Conservation (phyloP, 31 red algal genomes). For the Odonthalia washingtoniensis region DNA sequence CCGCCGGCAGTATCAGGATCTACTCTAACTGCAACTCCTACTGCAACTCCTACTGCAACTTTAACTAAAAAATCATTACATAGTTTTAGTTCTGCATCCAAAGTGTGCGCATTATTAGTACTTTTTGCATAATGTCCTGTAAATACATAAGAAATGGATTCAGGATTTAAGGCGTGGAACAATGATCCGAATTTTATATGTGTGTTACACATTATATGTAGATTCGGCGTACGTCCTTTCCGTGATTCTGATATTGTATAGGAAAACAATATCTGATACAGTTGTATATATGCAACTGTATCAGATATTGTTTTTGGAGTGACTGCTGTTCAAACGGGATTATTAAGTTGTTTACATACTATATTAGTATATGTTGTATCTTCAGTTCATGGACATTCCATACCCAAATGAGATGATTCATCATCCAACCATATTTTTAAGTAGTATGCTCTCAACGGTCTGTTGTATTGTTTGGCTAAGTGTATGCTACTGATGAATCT, state of each 20-base stretch:
- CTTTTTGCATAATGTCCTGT: slow-evolving; percentile 91
- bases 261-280: slow-evolving; percentile 79
- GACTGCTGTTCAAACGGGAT: no score
- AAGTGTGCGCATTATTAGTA: no score
- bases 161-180: slow-evolving; percentile 65
- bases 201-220: slow-evolving; percentile 97
- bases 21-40: no score
- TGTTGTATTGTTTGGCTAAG: slow-evolving; percentile 62
- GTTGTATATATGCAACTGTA: slow-evolving; percentile 84
- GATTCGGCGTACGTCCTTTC: no score
- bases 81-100: no score
- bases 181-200: slow-evolving; percentile 98
- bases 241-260: slow-evolving; percentile 80
- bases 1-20: no score
- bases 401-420: slow-evolving; percentile 84
- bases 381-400: slow-evolving; percentile 96
- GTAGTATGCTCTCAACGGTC: slow-evolving; percentile 72
- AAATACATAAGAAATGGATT: slow-evolving; percentile 52
- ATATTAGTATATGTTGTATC: slow-evolving; percentile 14
- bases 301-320: slow-evolving; percentile 64
- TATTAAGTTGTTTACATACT: slow-evolving; percentile 75
- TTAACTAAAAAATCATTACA: no score
- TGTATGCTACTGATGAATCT: no score
- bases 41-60: no score
- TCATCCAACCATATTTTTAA: slow-evolving; percentile 98